phyloP scores from a whole-genome alignment of 2,329 filamentous ascomycete species.

The Penicillium sp. region DNA sequence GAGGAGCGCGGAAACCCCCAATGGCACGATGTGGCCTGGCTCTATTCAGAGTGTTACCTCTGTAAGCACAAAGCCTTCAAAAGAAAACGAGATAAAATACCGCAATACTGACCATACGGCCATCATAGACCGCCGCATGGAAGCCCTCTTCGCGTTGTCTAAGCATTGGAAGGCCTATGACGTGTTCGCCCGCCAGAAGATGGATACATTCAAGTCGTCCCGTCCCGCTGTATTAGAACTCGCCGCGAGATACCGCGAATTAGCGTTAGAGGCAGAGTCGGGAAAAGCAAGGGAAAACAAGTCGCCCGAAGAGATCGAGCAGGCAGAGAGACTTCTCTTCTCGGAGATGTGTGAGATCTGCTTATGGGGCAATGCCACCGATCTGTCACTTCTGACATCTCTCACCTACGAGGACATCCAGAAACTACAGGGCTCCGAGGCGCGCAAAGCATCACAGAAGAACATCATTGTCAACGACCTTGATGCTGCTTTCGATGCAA shows the following conservation, averaged over 20 bases:
- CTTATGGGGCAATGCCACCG: slow-evolving; percentile 95
- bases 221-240: slow-evolving; percentile 82
- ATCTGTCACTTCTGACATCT: slow-evolving; percentile 84
- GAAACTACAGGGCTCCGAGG: slow-evolving; percentile 86
- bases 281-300: slow-evolving; percentile 44
- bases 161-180: slow-evolving; percentile 88
- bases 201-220: slow-evolving; percentile 87
- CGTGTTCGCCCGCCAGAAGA: slow-evolving; percentile 85
- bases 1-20: slow-evolving; percentile 68
- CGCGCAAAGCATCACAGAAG: slow-evolving; percentile 80
- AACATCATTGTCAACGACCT: slow-evolving; percentile 93
- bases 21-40: slow-evolving; percentile 86
- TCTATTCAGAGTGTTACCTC: slow-evolving; percentile 91
- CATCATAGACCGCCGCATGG: slow-evolving; percentile 65
- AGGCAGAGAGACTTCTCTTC: slow-evolving; percentile 77
- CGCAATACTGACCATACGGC: slow-evolving; percentile 22
- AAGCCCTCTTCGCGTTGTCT: slow-evolving; percentile 72
- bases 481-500: slow-evolving; percentile 59
- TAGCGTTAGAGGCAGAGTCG: slow-evolving; percentile 66
- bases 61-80: slow-evolving; percentile 44
- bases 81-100: background rate
- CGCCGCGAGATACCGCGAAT: slow-evolving; percentile 72
- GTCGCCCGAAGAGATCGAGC: slow-evolving; percentile 52
- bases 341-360: slow-evolving; percentile 94
- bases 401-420: slow-evolving; percentile 95